Evolutionary conservation across 1,284 basidiomycete species (phyloP).

Genomic region (Sporisorium graminicola): DNA sequence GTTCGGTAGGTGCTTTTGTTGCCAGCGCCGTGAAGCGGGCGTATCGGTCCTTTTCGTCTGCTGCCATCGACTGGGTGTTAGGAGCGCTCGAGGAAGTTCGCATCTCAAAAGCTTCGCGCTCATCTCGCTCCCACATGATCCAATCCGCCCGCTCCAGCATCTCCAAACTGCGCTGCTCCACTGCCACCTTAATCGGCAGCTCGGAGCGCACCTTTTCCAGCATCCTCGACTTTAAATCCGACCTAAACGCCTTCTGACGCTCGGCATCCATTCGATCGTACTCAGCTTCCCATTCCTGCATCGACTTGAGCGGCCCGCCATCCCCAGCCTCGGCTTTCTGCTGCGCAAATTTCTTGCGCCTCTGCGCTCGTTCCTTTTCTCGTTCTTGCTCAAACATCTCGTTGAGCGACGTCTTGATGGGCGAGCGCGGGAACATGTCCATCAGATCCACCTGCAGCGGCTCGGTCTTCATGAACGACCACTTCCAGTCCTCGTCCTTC

Average conservation of each 20-base stretch:
- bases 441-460: constrained; percentile 26
- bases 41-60: constrained; percentile 16
- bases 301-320: constrained; percentile 6
- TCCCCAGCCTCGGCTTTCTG: not conserved
- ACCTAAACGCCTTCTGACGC: constrained; percentile 4
- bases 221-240: constrained; percentile 22
- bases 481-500: constrained; percentile 35
- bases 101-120: constrained; percentile 32
- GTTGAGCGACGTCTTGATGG: constrained; percentile 30
- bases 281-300: constrained; percentile 21
- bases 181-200: constrained; percentile 19
- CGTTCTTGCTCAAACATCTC: constrained; percentile 29
- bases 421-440: constrained; percentile 35
- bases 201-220: constrained; percentile 32
- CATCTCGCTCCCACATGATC: constrained; percentile 36
- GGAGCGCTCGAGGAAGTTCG: constrained; percentile 12
- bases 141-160: constrained; percentile 31
- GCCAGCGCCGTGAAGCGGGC: not conserved
- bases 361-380: constrained; percentile 8
- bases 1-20: constrained; percentile 22
- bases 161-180: constrained; percentile 28
- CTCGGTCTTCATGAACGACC: constrained; percentile 4
- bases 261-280: constrained; percentile 4
- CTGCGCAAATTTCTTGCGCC: constrained; percentile 3
- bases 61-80: constrained; percentile 2